Conservation (phyloP, 208 protist species). For the Leishmania martiniquensis region DNA sequence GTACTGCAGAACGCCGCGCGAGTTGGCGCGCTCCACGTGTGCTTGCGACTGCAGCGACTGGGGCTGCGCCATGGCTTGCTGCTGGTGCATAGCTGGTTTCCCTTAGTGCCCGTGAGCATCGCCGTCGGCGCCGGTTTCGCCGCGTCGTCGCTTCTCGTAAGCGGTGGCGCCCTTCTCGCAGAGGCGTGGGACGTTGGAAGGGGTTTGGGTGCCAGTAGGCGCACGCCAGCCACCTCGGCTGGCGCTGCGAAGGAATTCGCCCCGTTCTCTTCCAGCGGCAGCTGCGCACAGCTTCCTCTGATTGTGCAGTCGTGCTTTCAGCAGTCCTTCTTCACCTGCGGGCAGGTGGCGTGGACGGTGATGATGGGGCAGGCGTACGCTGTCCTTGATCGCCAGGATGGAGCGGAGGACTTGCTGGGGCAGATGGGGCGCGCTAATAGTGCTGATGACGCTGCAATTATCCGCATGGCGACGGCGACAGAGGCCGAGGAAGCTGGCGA, state of each 20-base stretch:
- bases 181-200: constrained; percentile 26
- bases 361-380: constrained; percentile 59
- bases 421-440: background rate
- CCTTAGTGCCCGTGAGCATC: constrained; percentile 43
- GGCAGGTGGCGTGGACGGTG: constrained; percentile 68
- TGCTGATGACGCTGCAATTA: background rate
- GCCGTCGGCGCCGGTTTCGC: constrained; percentile 64
- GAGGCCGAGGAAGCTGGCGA: background rate
- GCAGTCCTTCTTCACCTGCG: constrained; percentile 42
- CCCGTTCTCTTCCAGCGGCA: constrained; percentile 1
- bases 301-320: constrained; percentile 57
- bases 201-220: constrained; percentile 1
- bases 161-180: constrained; percentile 45
- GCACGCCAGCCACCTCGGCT: background rate
- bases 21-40: constrained; percentile 22
- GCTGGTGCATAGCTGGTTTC: constrained; percentile 43
- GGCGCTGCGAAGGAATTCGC: background rate
- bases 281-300: constrained; percentile 58
- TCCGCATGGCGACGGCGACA: background rate
- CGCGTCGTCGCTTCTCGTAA: constrained; percentile 34
- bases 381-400: constrained; percentile 16
- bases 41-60: constrained; percentile 36
- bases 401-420: background rate
- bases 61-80: constrained; percentile 34
- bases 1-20: constrained; percentile 26